phyloP scores from a whole-genome alignment of 1,139 yeast species.

The Kurtzmaniella quercitrusa region DNA sequence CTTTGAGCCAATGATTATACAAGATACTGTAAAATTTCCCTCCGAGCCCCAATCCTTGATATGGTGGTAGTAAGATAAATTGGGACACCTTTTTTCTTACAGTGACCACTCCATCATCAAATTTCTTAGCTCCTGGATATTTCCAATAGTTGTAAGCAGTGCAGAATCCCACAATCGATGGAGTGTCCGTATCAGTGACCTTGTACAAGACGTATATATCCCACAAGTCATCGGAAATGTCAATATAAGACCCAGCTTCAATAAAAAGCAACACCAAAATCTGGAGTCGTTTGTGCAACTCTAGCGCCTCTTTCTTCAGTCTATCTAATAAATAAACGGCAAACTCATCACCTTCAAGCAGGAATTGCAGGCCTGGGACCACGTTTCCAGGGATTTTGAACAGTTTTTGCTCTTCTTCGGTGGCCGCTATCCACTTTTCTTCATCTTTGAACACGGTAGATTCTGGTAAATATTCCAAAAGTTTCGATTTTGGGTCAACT shows the following conservation, averaged over 20 bases:
- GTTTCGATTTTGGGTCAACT: slow-evolving; percentile 47
- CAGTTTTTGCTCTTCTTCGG: slow-evolving; percentile 42
- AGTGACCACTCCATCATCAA: slow-evolving; percentile 42
- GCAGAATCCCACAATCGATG: slow-evolving; percentile 66
- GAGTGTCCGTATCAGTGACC: slow-evolving; percentile 30
- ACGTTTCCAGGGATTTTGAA: slow-evolving; percentile 48
- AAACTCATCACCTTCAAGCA: slow-evolving; percentile 24
- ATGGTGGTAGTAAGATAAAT: slow-evolving; percentile 77
- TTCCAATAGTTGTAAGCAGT: slow-evolving; percentile 86
- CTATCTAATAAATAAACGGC: slow-evolving; percentile 39
- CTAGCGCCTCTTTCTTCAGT: slow-evolving; percentile 35
- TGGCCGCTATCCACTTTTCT: slow-evolving; percentile 55
- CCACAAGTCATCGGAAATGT: slow-evolving; percentile 73
- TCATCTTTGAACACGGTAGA: slow-evolving; percentile 62
- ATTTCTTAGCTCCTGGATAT: slow-evolving; percentile 53
- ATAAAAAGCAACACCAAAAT: slow-evolving; percentile 78
- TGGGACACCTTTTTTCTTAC: slow-evolving; percentile 81
- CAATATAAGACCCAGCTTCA: slow-evolving; percentile 92
- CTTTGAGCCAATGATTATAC: slow-evolving; percentile 50
- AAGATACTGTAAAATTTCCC: slow-evolving; percentile 56
- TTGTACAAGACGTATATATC: slow-evolving; percentile 50
- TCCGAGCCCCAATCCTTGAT: slow-evolving; percentile 71
- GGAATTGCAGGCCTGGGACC: slow-evolving; percentile 27
- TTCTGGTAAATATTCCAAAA: slow-evolving; percentile 58
- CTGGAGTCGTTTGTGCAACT: slow-evolving; percentile 68